phyloP scores from a whole-genome alignment of 305 asterid genomes.

The Rubia balearica region DNA sequence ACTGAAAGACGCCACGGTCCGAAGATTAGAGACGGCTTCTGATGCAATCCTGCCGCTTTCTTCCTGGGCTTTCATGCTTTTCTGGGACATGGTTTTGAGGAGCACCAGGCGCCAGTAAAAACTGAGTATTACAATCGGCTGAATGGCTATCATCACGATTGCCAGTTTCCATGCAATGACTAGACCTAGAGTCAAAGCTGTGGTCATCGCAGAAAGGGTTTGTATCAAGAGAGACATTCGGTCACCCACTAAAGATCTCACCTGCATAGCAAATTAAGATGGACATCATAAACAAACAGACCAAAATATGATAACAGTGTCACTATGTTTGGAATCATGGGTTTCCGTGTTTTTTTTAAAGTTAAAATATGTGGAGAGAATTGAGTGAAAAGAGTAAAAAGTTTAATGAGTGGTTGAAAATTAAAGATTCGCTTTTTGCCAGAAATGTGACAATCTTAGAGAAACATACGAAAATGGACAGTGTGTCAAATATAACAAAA shows the following conservation, averaged over 20 bases:
- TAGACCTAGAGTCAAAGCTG: slow-evolving; percentile 77
- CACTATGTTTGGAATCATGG: too few relatives aligned
- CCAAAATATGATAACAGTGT: too few relatives aligned
- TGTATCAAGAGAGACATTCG: slow-evolving; percentile 73
- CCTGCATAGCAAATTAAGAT: slow-evolving; percentile 27
- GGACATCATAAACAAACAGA: too few relatives aligned
- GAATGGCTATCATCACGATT: slow-evolving; percentile 74
- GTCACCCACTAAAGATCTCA: slow-evolving; percentile 86
- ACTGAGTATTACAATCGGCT: slow-evolving; percentile 71
- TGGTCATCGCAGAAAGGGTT: slow-evolving; percentile 56
- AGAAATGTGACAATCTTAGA: too few relatives aligned
- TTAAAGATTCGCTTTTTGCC: too few relatives aligned
- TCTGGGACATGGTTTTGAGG: slow-evolving; percentile 65
- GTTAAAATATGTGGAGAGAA: too few relatives aligned
- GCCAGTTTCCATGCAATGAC: slow-evolving; percentile 85
- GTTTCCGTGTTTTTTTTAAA: too few relatives aligned
- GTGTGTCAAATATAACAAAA: too few relatives aligned
- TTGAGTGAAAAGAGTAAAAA: too few relatives aligned
- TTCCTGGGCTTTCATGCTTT: slow-evolving; percentile 70
- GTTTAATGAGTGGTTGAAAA: too few relatives aligned
- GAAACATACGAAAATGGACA: too few relatives aligned
- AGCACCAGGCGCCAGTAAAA: slow-evolving; percentile 50
- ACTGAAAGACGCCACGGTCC: slow-evolving; percentile 70
- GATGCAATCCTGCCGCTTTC: slow-evolving; percentile 88
- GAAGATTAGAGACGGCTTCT: slow-evolving; percentile 85